phyloP scores from a whole-genome alignment of 2,329 filamentous ascomycete genomes.

The Colletotrichum sansevieriae region DNA sequence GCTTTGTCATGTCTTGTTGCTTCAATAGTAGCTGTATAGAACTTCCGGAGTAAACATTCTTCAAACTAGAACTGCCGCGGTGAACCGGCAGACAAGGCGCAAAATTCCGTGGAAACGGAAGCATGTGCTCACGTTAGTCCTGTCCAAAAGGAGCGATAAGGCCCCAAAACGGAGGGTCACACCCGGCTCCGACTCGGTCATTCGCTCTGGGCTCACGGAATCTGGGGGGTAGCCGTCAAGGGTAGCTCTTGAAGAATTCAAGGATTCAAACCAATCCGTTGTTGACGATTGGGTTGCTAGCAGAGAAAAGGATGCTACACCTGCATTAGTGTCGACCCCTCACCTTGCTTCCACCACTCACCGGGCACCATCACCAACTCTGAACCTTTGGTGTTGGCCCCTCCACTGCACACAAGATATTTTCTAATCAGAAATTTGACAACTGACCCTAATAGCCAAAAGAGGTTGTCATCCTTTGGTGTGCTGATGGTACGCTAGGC shows the following conservation, averaged over 20 bases:
- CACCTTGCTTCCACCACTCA: conserved; percentile 23
- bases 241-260: conserved; percentile 18
- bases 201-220: conserved; percentile 8
- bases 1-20: neutral
- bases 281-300: neutral
- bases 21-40: neutral
- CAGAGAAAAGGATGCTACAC: conserved; percentile 21
- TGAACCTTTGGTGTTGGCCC: conserved; percentile 19
- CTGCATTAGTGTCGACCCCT: conserved; percentile 36
- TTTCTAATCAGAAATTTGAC: neutral
- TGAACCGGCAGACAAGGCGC: neutral
- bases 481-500: conserved; percentile 14
- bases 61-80: neutral
- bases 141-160: conserved; percentile 21
- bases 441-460: neutral
- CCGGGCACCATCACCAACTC: conserved; percentile 31
- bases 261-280: conserved; percentile 1
- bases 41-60: neutral
- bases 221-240: conserved; percentile 14
- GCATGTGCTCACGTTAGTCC: conserved; percentile 31
- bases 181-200: conserved; percentile 38
- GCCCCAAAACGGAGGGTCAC: conserved; percentile 22
- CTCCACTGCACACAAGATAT: neutral
- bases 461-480: neutral
- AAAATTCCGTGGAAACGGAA: neutral